These are phyloP conservation scores for Colletotrichum brevisporum DNA, from an alignment of 2,329 filamentous ascomycete genomes.

Conservation along the genomic window DNA sequence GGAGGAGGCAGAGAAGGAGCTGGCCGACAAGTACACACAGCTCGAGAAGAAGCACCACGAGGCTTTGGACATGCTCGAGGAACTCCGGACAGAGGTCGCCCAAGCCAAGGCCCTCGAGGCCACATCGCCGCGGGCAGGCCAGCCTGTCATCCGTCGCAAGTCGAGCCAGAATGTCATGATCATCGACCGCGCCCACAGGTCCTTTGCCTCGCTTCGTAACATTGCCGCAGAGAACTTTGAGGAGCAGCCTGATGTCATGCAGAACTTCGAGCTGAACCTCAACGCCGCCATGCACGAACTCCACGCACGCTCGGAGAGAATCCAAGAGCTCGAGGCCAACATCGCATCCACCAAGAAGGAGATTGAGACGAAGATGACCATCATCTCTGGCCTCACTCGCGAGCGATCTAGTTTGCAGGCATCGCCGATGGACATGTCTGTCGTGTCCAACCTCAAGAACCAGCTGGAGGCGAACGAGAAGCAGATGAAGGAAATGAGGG, in stretches of 20 bases:
- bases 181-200: constrained; percentile 91
- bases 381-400: constrained; percentile 93
- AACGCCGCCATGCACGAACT: constrained; percentile 95
- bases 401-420: constrained; percentile 91
- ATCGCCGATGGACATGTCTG: constrained; percentile 90
- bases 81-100: constrained; percentile 88
- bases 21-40: constrained; percentile 85
- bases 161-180: constrained; percentile 91
- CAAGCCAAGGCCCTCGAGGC: constrained; percentile 76
- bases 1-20: constrained; percentile 79
- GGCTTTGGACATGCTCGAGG: constrained; percentile 87
- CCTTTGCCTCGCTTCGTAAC: constrained; percentile 89
- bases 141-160: constrained; percentile 90
- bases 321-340: constrained; percentile 90
- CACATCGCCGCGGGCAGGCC: constrained; percentile 74
- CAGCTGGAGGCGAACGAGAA: constrained; percentile 90
- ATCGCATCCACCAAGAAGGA: constrained; percentile 89
- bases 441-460: constrained; percentile 88
- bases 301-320: constrained; percentile 86
- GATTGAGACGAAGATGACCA: constrained; percentile 96
- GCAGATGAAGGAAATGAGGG: constrained; percentile 81
- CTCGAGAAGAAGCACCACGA: constrained; percentile 87
- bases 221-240: constrained; percentile 91
- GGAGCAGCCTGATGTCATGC: constrained; percentile 83
- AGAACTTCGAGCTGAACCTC: constrained; percentile 92